Base-by-base conservation (phyloP, 1,284 basidiomycete species). In the Ustilago loliicola region DNA sequence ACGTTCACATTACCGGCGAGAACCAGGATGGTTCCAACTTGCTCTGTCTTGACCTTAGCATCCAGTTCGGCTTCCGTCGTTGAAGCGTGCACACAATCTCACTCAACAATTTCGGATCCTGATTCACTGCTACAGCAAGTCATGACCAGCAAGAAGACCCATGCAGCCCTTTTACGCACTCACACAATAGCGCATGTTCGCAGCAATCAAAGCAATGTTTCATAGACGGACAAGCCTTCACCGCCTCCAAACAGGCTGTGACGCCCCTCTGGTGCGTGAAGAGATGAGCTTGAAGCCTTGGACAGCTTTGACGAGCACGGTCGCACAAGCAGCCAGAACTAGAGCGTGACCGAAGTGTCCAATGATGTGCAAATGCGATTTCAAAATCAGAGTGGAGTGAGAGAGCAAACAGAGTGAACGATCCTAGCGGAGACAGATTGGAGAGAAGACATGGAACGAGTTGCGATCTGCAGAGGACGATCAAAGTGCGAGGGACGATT, bases 11-110 rank as follows among this genome's bases (percentile, higher is more conserved):
- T 25, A 86, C 88, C 8, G 96, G 91, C 1, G 94, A 90, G 84
- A 95, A 93, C 1, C 89, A 81, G n/a, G 90, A 92, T 0, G 94
- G 95, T 1, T 91, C 92, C 0, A 90, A 92, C 70, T 87, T 97
- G 88, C 81, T 94, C 48, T 98, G 96, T 87, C 87, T 96, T 75
- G 88, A 95, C 79, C 88, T 98, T 54, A 72, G 68, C 63, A 91
- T 96, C 60, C 91, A 88, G 79, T 89, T 89, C 72, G 66, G 71
- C 30, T 70, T 70, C 67, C 75, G 71, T 36, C 66, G 75, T 30
- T 77, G 36, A 65, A 17, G n/a, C 42, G 15, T 10, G 9, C 25
- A n/a, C 48, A 27, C 19, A 15, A 27, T 52, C 21, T 8, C 10
- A 36, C 30, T 29, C 7, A 45, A 38, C 21, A 1, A 10, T 21